These are phyloP conservation scores for Sordariomycetes sp. DNA, from an alignment of 2,329 filamentous ascomycete genomes.

Conservation along the genomic window DNA sequence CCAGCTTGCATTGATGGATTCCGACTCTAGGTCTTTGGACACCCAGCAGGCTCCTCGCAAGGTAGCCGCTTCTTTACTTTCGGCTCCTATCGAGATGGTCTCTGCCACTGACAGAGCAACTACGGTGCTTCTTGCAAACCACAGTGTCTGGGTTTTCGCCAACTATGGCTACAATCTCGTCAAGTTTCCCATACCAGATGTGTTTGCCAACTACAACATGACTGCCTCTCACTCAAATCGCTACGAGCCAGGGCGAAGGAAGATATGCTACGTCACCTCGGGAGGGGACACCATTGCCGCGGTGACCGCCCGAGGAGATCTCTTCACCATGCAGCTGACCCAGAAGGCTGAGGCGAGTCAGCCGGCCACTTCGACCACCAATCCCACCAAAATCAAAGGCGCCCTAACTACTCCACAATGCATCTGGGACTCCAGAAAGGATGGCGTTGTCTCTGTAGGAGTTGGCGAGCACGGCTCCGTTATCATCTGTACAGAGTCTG, in stretches of 20 bases:
- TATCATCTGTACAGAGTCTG: conserved; percentile 85
- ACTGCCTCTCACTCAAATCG: conserved; percentile 40
- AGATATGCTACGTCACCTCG: conserved; percentile 68
- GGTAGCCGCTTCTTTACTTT: conserved; percentile 70
- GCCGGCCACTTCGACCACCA: conserved; percentile 69
- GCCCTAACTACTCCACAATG: conserved; percentile 70
- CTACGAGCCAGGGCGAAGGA: conserved; percentile 56
- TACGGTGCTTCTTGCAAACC: conserved; percentile 73
- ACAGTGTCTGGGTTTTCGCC: conserved; percentile 87
- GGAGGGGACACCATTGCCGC: conserved; percentile 90
- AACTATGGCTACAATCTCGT: conserved; percentile 94
- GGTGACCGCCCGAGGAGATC: conserved; percentile 72
- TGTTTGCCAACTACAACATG: conserved; percentile 61
- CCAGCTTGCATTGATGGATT: conserved; percentile 88
- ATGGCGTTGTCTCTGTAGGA: conserved; percentile 76
- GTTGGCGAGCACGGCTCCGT: conserved; percentile 91
- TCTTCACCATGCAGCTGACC: conserved; percentile 77
- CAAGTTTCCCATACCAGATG: conserved; percentile 66
- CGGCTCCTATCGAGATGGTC: conserved; percentile 64
- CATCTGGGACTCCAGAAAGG: conserved; percentile 84
- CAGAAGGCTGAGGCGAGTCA: conserved; percentile 54
- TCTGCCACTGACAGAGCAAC: conserved; percentile 89
- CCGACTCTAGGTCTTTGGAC: conserved; percentile 84
- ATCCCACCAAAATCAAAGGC: conserved; percentile 80
- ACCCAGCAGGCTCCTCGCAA: conserved; percentile 74